A percentile compares a stretch with the other conserved stretches of the same genome.
These are phyloP conservation scores for Wallacemonas sp. DNA, from an alignment of 208 protist genomes.

Conservation along the genomic window DNA sequence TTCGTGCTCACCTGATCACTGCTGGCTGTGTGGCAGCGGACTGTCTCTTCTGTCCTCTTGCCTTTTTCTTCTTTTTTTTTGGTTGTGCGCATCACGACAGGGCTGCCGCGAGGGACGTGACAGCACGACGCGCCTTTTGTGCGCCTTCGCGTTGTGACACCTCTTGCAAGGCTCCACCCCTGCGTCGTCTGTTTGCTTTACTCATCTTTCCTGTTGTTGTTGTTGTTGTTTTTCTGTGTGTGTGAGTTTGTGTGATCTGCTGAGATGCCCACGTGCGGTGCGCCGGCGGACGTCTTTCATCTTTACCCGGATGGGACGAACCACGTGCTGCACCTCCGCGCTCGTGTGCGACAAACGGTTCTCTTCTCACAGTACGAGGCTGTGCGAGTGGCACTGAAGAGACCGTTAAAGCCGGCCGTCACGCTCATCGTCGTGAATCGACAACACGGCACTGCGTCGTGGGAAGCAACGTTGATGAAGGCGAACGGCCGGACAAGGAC, in stretches of 20 bases:
- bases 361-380: conserved; percentile 1
- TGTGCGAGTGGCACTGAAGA: background rate
- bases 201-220: background rate
- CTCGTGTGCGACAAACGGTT: background rate
- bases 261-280: background rate
- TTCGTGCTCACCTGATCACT: too few relatives aligned
- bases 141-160: too few relatives aligned
- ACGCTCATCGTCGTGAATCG: background rate
- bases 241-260: background rate
- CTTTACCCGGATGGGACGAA: conserved; percentile 4
- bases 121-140: too few relatives aligned
- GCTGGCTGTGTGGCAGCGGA: too few relatives aligned
- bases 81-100: too few relatives aligned
- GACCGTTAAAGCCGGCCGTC: conserved; percentile 1
- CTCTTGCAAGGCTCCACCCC: too few relatives aligned
- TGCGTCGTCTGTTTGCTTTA: background rate
- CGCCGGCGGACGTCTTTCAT: background rate
- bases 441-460: background rate
- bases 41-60: too few relatives aligned
- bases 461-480: background rate
- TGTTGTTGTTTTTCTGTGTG: background rate
- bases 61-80: too few relatives aligned
- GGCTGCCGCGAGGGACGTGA: too few relatives aligned
- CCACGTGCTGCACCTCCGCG: background rate
- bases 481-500: background rate